Evolutionary conservation across 306 rosid species (phyloP).

Genomic region (Ormosia emarginata): DNA sequence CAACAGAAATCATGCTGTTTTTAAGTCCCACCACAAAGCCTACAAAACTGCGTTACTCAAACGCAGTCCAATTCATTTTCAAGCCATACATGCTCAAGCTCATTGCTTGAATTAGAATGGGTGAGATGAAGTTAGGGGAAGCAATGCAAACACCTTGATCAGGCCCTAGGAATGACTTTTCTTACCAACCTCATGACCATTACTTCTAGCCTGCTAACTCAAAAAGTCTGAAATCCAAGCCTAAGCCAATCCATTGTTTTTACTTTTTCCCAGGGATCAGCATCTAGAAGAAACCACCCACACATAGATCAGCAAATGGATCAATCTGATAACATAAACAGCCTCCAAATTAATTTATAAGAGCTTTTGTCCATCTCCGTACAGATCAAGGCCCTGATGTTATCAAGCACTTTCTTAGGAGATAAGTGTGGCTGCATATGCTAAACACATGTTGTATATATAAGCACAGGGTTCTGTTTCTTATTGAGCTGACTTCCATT

Average conservation of each 20-base stretch:
- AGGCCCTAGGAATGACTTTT: too few species aligned
- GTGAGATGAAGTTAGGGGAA: too few species aligned
- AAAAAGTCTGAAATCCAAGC: background rate
- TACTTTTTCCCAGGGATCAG: background rate
- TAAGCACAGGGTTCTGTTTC: background rate
- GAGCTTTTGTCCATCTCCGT: background rate
- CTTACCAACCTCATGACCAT: too few species aligned
- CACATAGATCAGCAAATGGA: background rate
- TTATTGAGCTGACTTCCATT: background rate
- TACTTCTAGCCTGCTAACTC: too few species aligned
- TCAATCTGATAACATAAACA: background rate
- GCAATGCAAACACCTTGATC: too few species aligned
- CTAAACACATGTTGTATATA: background rate
- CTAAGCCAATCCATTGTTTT: background rate
- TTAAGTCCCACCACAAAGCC: background rate
- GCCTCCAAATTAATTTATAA: background rate
- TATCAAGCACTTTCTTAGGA: background rate
- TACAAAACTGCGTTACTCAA: background rate
- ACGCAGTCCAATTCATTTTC: too few species aligned
- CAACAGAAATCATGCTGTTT: background rate
- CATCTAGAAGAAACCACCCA: background rate
- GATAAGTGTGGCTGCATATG: background rate
- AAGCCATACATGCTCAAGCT: too few species aligned
- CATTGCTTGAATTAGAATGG: too few species aligned
- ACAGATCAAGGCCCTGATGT: too few species aligned